These are phyloP conservation scores for Paramecium bursaria DNA, from an alignment of 73 alveolate species.

Conservation along the genomic window DNA sequence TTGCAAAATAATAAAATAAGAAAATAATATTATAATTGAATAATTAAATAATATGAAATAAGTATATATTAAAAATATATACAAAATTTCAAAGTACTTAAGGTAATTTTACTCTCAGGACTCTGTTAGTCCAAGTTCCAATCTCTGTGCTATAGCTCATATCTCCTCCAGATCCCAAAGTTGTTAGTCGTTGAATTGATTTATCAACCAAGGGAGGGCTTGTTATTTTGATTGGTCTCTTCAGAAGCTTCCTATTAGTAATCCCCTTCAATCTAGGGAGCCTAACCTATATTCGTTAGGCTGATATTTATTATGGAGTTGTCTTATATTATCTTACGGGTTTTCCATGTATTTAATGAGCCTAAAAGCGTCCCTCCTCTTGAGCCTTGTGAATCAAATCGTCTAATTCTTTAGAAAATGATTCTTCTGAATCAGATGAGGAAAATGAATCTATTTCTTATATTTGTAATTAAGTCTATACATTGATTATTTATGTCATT, in stretches of 20 bases:
- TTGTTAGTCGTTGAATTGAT: background rate
- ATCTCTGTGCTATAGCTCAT: background rate
- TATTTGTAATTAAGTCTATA: background rate
- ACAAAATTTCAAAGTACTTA: slow-evolving; percentile 17
- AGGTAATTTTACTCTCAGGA: background rate
- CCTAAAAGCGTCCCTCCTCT: background rate
- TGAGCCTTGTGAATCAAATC: background rate
- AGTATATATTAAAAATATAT: slow-evolving; percentile 4
- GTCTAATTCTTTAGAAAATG: background rate
- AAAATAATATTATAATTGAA: background rate
- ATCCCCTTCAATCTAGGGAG: background rate
- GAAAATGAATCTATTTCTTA: slow-evolving; percentile 1
- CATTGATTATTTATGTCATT: background rate
- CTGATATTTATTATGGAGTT: background rate
- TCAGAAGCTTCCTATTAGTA: background rate
- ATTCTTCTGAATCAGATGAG: slow-evolving; percentile 14
- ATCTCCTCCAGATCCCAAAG: background rate
- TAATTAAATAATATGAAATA: background rate
- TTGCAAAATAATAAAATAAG: background rate
- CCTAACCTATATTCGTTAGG: background rate
- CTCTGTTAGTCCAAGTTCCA: background rate
- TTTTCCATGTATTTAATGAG: background rate
- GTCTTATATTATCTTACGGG: background rate
- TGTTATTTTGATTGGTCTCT: background rate
- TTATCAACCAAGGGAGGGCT: background rate